Evolutionary conservation across 2,329 filamentous ascomycete species (phyloP), one percentile per base, ranked within the genome.

Genomic region (Cladophialophora chaetospira): DNA sequence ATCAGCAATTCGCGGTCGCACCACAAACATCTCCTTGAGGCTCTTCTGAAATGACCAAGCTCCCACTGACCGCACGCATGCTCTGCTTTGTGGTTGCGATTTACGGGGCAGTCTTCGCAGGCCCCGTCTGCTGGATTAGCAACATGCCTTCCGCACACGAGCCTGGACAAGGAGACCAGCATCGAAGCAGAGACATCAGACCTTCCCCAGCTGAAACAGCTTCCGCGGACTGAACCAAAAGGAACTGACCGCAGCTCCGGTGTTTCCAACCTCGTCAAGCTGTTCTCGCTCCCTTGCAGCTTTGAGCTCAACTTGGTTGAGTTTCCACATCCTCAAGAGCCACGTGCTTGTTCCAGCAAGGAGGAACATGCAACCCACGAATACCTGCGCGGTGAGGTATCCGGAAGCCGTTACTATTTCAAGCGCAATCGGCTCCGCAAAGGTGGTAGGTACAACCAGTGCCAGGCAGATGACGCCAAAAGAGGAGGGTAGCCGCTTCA

Each of bases 341-440:
- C 43, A 62, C 8, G 55, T 57, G 33, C 60, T 61, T 8, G 47
- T 43, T 9, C 58, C 58, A 11, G 53, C 61, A 13, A 57, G 46
- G 5, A 65, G 35, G 21, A 58, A 65, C 58, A 63, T 58, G 21
- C 50, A 59, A 10, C 63, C 63, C 21, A 63, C 56, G 23, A 63
- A 63, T 19, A 65, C 55, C 50, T 65, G 58, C 23, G 61, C 26
- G 26, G 44, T 56, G 15, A 57, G 58, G 33, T 63, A 65, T 6
- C 61, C 61, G 13, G 63, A 59, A n/a, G 58, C 53, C 10, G 52
- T 44, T 13, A 55, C 55, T 35, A 65, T 45, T 17, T 56, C 49
- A 26, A 65, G 45, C 3, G 48, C 63, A 36, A 65, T 63, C 11
- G 63, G 61, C 33, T 65, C 63, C 3, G 63, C 63, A 42, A 65